Conservation (phyloP, 169 alveolate species). For the Pseudocohnilembus persalinus region DNA sequence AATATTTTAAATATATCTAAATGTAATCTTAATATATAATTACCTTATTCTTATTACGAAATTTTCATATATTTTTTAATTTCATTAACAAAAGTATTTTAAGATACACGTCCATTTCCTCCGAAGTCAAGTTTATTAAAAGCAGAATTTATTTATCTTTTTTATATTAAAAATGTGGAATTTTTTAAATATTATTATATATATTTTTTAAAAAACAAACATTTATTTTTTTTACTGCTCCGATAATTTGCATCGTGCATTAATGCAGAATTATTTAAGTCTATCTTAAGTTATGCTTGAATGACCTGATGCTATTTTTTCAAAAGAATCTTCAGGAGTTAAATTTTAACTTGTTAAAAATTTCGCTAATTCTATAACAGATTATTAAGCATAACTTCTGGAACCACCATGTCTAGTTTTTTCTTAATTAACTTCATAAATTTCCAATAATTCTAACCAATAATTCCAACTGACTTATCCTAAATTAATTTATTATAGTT, state of each 20-base stretch:
- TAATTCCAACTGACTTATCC: not conserved
- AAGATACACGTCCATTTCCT: not conserved
- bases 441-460: not conserved
- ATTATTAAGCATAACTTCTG: not conserved
- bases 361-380: not conserved
- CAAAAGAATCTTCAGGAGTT: not conserved
- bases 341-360: too few relatives aligned
- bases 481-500: too few relatives aligned
- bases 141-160: not conserved
- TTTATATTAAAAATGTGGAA: too few relatives aligned
- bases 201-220: too few relatives aligned
- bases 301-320: not conserved
- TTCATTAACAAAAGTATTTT: not conserved
- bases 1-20: too few relatives aligned
- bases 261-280: not conserved
- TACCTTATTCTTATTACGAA: not conserved
- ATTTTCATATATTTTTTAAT: not conserved
- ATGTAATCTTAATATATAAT: too few relatives aligned
- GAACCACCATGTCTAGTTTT: not conserved
- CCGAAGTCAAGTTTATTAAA: not conserved
- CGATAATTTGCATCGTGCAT: not conserved
- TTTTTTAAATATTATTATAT: too few relatives aligned
- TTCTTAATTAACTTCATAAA: not conserved
- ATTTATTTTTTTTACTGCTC: not conserved
- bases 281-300: not conserved